Base-by-base conservation (phyloP, 176 grass and related monocot genomes). In the Zea luxurians region DNA sequence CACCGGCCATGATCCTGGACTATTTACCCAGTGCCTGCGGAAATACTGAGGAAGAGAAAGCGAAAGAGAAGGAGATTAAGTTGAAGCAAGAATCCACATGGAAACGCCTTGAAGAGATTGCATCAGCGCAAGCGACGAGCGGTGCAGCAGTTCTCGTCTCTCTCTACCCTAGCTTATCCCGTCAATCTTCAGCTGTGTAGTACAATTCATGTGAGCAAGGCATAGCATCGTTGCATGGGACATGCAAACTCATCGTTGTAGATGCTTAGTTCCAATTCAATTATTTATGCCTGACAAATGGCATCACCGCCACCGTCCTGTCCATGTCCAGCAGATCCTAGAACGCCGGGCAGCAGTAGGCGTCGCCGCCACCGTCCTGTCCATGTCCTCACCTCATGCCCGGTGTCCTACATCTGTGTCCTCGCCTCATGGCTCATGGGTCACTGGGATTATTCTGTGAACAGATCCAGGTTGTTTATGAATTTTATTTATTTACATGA, bases 21-120 rank as follows among this genome's bases (percentile, higher is more conserved):
- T 91, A 58, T 95, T 85, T 37, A 61, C 45, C 0, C 83, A 91
- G 70, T 95, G 92, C 59, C 50, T 55, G 46, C 79, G 52, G 68
- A 91, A 75, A 77, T 89, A 86, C 2, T 27, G 83, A 89, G 68
- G 92, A 95, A 75, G 89, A 87, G 71, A 83, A 78, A 37, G 84
- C 82, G n/a, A 91, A 84, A 77, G 89, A 90, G 61, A 86, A 92
- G 78, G 83, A 82, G 52, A 17, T 15, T 1, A 88, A 89, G 71
- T 15, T 38, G 36, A 96, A 90, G 66, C 84, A 91, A 76, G 84
- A 90, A 50, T 70, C 78, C 17, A 87, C 79, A 67, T 96, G 93
- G 93, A 92, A 87, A 20, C 86, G 89, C 53, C 47, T 96, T 35
- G 93, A 96, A 70, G 89, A 90, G 82, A 85, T 90, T 4, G 88